Base-by-base conservation (phyloP, 768 basidiomycete genomes). In the Gloeopeniophorella convolvens region DNA sequence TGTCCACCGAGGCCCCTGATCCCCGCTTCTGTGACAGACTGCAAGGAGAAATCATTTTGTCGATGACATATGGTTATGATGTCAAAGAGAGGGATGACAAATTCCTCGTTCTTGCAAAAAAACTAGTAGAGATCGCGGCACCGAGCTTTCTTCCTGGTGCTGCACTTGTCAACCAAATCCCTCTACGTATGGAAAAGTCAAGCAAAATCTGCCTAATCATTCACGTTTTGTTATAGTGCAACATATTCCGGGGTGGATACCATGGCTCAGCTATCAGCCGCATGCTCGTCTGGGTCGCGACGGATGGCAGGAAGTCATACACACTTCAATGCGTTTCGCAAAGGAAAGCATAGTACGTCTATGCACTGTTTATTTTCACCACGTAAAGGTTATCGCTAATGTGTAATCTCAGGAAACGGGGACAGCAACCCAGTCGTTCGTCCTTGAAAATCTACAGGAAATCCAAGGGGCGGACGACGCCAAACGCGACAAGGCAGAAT, bases 141-240 rank as follows among this genome's bases (percentile, higher is more conserved):
- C 8, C 12, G 31, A 5, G 15, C 2, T 15, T 21, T 1, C 43
- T 55, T 5, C 54, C 48, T 2, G 54, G 48, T 26, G 49, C 37
- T 15, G 24, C 45, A 16, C 42, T 55, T 9, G 49, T 55, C 33
- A 55, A 55, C 26, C 20, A 41, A n/a, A 6, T 55, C 28, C 54
- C 54, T 2, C 31, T 51, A 3, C n/a, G n/a, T n/a, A n/a, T n/a
- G n/a, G n/a, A n/a, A n/a, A n/a, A n/a, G 54, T 10, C 18, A 18
- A 3, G 10, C 6, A 9, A 10, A 2, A 30, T 45, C n/a, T 13
- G 4, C 12, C 16, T 24, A 26, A n/a, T 18, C 5, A 12, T 11
- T 39, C 21, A n/a, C n/a, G n/a, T n/a, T n/a, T n/a, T n/a, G 3
- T 34, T 2, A 27, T 20, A 52, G 51, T 52, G 3, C 44, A 34